A percentile compares a stretch with the other conserved stretches of the same genome.
Evolutionary conservation across 2,329 filamentous ascomycete genomes (phyloP).

Genomic region (Aspergillus amoenus): DNA sequence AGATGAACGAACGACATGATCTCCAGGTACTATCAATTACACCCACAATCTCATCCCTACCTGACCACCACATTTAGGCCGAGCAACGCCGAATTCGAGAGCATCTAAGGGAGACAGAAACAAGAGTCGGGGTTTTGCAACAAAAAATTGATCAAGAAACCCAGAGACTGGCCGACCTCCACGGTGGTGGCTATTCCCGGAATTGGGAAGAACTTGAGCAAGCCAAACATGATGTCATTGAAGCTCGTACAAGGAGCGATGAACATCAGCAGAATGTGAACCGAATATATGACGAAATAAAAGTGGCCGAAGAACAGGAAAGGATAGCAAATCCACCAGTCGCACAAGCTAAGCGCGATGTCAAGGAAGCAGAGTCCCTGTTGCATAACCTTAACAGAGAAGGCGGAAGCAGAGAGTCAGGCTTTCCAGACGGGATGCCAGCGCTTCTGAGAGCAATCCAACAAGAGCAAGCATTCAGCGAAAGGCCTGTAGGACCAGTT

Average conservation of each 20-base stretch:
- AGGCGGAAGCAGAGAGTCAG: conserved; percentile 60
- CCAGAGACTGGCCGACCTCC: conserved; percentile 62
- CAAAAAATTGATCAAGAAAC: conserved; percentile 50
- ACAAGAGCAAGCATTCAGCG: conserved; percentile 65
- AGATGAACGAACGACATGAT: conserved; percentile 54
- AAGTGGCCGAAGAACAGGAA: conserved; percentile 34
- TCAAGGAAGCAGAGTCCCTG: conserved; percentile 52
- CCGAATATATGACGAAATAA: conserved; percentile 36
- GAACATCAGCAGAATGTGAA: conserved; percentile 40
- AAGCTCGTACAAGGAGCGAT: conserved; percentile 45
- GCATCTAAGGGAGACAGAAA: conserved; percentile 55
- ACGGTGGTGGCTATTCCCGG: conserved; percentile 66
- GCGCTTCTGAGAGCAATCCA: conserved; percentile 68
- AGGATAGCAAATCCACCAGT: conserved; percentile 25
- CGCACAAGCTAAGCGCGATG: conserved; percentile 53
- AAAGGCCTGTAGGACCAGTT: conserved; percentile 78
- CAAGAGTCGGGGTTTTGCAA: conserved; percentile 42
- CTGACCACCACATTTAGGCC: conserved; percentile 44
- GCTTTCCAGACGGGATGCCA: conserved; percentile 64
- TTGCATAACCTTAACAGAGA: conserved; percentile 57
- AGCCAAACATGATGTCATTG: conserved; percentile 52
- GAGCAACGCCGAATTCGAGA: conserved; percentile 66
- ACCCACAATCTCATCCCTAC: not conserved
- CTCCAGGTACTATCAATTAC: conserved; percentile 44
- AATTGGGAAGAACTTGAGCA: conserved; percentile 61